These are phyloP conservation scores for Botrytis paeoniae DNA, from an alignment of 2,329 filamentous ascomycete species.

Conservation along the genomic window DNA sequence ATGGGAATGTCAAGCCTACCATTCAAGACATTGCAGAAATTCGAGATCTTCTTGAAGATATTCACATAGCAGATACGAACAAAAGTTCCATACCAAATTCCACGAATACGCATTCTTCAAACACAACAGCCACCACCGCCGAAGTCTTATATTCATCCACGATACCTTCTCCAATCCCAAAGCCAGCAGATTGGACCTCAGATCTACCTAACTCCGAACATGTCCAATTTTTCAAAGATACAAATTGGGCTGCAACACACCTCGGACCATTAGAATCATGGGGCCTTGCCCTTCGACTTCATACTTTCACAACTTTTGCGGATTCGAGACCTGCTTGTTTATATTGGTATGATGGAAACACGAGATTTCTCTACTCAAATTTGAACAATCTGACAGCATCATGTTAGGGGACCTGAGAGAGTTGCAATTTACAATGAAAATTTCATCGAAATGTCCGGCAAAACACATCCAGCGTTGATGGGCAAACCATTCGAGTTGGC, in stretches of 20 bases:
- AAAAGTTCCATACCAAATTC: not conserved
- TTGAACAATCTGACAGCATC: not conserved
- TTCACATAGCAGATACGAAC: not conserved
- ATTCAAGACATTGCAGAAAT: not conserved
- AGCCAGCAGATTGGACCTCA: conserved; percentile 24
- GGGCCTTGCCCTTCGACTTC: conserved; percentile 26
- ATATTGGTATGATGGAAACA: conserved; percentile 27
- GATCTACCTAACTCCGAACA: conserved; percentile 28
- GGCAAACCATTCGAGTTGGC: conserved; percentile 24
- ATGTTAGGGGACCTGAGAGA: conserved; percentile 28
- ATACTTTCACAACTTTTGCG: conserved; percentile 29
- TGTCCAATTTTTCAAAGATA: conserved; percentile 27
- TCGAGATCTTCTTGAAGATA: not conserved
- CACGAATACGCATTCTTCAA: not conserved
- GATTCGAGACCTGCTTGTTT: conserved; percentile 29
- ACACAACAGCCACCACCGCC: not conserved
- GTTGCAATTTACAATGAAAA: conserved; percentile 34
- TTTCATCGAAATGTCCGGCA: conserved; percentile 30
- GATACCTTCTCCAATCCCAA: not conserved
- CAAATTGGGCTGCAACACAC: conserved; percentile 28
- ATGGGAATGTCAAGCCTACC: not conserved
- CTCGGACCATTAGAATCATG: conserved; percentile 29
- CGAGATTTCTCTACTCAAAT: not conserved
- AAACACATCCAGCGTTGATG: conserved; percentile 31
- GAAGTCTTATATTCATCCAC: not conserved